Base-by-base conservation (phyloP, 164 flowering plant genomes). In the Vitis rupestris region DNA sequence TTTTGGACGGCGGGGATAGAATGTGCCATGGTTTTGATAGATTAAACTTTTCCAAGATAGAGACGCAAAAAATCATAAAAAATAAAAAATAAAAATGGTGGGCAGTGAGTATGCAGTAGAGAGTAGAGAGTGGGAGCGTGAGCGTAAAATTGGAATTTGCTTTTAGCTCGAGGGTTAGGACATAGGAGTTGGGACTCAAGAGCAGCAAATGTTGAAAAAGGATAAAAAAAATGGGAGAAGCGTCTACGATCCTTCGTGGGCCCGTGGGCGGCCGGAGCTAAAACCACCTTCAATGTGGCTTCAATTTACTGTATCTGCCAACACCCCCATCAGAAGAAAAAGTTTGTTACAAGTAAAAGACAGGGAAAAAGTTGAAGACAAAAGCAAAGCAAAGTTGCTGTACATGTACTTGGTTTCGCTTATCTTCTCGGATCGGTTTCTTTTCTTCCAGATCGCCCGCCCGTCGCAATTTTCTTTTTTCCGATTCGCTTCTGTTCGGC, bases 261-360 rank as follows among this genome's bases (percentile, higher is more conserved):
- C 51, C 68, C 51, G 14, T 27, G 52, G 68, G 68, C 68, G 74
- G 64, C 58, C 58, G 27, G 1, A 44, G 31, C 11, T 14, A 2
- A 4, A 29, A 55, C 50, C 61, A 71, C 68, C 64, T 37, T 37
- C 37, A 8, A 9, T 17, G 3, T 70, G 66, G 69, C 59, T 57
- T 23, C 50, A 62, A 70, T 69, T 73, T 73, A 77, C 80, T 47
- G 52, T 77, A 66, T 59, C 17, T 72, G 74, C 76, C 76, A 64
- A 19, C 50, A 53, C 14, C 68, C 27, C 27, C 27, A 23, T 23
- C 58, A 14, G 66, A 59, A 15, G 10, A 10, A 75, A 63, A 62
- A 31, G 60, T 60, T 70, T 55, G 71, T 70, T 69, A 27, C 56
- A 75, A 63, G 59, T 57, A n/a, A 61, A 67, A 61, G 49, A 63